phyloP scores from a whole-genome alignment of 2,329 filamentous ascomycete genomes.

The Exophiala mesophila region DNA sequence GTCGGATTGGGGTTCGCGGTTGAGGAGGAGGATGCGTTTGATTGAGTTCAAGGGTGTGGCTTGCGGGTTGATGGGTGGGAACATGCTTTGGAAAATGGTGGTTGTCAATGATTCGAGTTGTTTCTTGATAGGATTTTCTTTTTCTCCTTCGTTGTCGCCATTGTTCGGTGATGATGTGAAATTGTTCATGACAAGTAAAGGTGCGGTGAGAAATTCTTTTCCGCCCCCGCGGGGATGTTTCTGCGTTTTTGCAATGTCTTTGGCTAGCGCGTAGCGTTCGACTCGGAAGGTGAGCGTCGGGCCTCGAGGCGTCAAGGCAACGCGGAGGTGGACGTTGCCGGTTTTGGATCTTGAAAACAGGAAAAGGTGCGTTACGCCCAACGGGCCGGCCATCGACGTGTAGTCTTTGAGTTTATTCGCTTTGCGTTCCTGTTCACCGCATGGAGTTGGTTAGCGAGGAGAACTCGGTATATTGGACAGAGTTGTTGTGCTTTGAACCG shows the following conservation, averaged over 20 bases:
- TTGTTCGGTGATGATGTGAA: constrained; percentile 61
- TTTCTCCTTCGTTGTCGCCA: constrained; percentile 51
- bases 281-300: constrained; percentile 93
- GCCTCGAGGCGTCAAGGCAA: constrained; percentile 81
- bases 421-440: constrained; percentile 62
- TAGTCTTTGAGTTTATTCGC: constrained; percentile 88
- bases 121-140: constrained; percentile 71
- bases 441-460: too few species aligned
- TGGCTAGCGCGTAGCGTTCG: constrained; percentile 88
- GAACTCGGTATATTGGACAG: too few species aligned
- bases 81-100: constrained; percentile 91
- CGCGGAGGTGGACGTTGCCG: constrained; percentile 86
- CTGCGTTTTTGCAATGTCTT: constrained; percentile 79
- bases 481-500: too few species aligned
- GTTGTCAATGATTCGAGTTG: constrained; percentile 91
- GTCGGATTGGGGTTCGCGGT: constrained; percentile 63
- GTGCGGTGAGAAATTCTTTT: constrained; percentile 80
- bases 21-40: constrained; percentile 80
- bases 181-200: constrained; percentile 97
- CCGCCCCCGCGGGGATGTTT: constrained; percentile 76
- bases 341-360: constrained; percentile 85
- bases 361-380: constrained; percentile 87
- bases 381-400: constrained; percentile 86
- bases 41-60: constrained; percentile 87
- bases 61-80: constrained; percentile 92